Base-by-base conservation (phyloP, 139 green algal genomes). In the Mychonastes homosphaera region DNA sequence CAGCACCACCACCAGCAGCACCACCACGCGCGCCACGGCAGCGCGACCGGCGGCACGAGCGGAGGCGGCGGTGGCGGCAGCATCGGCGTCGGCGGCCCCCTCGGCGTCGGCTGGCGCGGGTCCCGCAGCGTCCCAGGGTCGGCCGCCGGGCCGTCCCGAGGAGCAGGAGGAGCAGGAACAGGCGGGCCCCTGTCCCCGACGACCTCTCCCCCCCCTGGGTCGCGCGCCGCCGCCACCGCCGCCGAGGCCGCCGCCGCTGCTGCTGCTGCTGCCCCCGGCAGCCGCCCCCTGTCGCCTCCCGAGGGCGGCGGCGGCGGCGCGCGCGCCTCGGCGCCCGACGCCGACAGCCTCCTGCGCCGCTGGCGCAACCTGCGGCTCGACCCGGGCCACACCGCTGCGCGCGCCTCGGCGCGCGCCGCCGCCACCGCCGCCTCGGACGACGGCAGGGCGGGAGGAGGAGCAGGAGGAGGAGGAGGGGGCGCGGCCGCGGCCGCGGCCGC, bases 301-400 rank as follows among this genome's bases (percentile, higher is more conserved):
- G 26, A 15, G 12, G 30, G 24, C 34, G 51, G 43, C 4, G 52
- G 28, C 2, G 43, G 49, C 6, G 3, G 26, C 13, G 19, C 43
- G 28, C 26, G 43, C 57, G 18, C 6, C n/a, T 44, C 4, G 6
- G 32, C 8, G 8, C 10, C 27, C 18, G 43, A 27, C 46, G 13
- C 19, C 35, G 55, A 61, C 66, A 49, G 62, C 44, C 36, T 57
- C 18, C 32, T 15, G 27, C 60, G 40, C 4, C 50, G 70, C 46
- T 69, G 62, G 62, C 33, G 56, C 52, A 62, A 74, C 53, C 63
- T 74, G 46, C 54, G 55, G 41, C 72, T 58, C 26, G 72, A 79
- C 50, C 63, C 72, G 10, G 72, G 66, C 15, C 40, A 52, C 19
- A 23, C 33, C 2, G 39, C 64, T 40, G 72, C 57, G 40, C 72